These are phyloP conservation scores for Cutaneotrichosporon daszewskae DNA, from an alignment of 1,284 basidiomycete genomes.

Conservation along the genomic window DNA sequence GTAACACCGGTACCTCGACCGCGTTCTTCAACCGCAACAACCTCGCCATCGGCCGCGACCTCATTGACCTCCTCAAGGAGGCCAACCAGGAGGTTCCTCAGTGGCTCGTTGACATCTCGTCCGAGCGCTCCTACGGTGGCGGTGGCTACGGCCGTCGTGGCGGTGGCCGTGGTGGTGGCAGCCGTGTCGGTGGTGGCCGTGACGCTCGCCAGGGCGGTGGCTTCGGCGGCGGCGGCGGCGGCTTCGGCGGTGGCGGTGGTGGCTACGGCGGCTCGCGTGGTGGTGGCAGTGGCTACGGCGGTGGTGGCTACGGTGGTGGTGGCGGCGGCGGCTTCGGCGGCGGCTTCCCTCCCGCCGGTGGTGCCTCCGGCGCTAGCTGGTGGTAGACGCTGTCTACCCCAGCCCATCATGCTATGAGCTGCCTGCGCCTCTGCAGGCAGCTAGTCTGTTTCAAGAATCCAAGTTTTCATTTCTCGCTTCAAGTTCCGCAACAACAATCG, in stretches of 20 bases:
- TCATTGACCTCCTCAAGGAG: slow-evolving; percentile 88
- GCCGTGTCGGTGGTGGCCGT: slow-evolving; percentile 59
- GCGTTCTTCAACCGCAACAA: slow-evolving; percentile 92
- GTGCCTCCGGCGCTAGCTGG: slow-evolving; percentile 47
- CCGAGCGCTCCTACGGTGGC: slow-evolving; percentile 71
- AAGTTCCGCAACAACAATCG: slow-evolving; percentile 1
- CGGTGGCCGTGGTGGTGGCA: slow-evolving; percentile 55
- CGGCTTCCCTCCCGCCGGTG: slow-evolving; percentile 38
- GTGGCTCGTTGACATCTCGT: slow-evolving; percentile 85
- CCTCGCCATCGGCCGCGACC: slow-evolving; percentile 83
- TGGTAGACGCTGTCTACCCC: slow-evolving; percentile 28
- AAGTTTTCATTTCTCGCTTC: background rate
- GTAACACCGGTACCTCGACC: slow-evolving; percentile 93
- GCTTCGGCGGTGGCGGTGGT: slow-evolving; percentile 31
- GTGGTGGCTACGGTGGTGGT: slow-evolving; percentile 56
- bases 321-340: slow-evolving; percentile 40
- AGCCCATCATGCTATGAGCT: background rate
- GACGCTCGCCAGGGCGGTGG: slow-evolving; percentile 49
- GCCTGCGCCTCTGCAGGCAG: background rate
- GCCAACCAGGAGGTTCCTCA: slow-evolving; percentile 91
- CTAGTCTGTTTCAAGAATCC: background rate
- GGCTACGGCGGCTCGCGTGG: slow-evolving; percentile 55
- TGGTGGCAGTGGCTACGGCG: slow-evolving; percentile 51
- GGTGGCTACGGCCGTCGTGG: slow-evolving; percentile 52
- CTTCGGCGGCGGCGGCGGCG: slow-evolving; percentile 41